These are phyloP conservation scores for Fraxinus quadrangulata DNA, from an alignment of 257 asterid genomes.

Conservation along the genomic window DNA sequence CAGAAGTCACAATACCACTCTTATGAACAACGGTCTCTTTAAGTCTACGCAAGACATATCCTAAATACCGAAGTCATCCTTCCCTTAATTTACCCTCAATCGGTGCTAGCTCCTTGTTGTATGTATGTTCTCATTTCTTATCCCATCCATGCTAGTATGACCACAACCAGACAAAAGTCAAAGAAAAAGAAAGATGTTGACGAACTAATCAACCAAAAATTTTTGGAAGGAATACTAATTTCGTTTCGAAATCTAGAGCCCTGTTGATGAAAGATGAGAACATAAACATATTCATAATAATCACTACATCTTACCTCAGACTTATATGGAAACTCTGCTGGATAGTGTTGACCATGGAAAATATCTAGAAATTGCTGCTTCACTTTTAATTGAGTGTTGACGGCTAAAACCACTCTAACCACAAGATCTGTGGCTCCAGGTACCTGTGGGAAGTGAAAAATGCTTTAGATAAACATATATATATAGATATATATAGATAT, in stretches of 20 bases:
- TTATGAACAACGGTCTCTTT: neutral
- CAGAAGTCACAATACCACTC: neutral
- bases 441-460: conserved; percentile 45
- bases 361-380: conserved; percentile 62
- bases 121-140: no score
- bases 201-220: neutral
- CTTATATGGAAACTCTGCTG: conserved; percentile 62
- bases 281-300: neutral
- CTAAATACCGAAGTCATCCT: neutral
- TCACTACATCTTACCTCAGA: conserved; percentile 57
- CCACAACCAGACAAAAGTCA: neutral
- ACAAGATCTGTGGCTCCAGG: conserved; percentile 63
- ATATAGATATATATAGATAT: no score
- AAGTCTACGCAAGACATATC: neutral
- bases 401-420: conserved; percentile 68
- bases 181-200: neutral
- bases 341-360: conserved; percentile 53
- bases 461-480: no score
- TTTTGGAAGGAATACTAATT: conserved; percentile 8
- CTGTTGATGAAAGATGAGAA: neutral
- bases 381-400: conserved; percentile 54
- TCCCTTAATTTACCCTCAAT: no score
- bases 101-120: no score
- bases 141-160: no score
- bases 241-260: neutral